A percentile compares a stretch with the other conserved stretches of the same genome.
These are phyloP conservation scores for Capsicum baccatum DNA, from an alignment of 257 asterid genomes.

Conservation along the genomic window DNA sequence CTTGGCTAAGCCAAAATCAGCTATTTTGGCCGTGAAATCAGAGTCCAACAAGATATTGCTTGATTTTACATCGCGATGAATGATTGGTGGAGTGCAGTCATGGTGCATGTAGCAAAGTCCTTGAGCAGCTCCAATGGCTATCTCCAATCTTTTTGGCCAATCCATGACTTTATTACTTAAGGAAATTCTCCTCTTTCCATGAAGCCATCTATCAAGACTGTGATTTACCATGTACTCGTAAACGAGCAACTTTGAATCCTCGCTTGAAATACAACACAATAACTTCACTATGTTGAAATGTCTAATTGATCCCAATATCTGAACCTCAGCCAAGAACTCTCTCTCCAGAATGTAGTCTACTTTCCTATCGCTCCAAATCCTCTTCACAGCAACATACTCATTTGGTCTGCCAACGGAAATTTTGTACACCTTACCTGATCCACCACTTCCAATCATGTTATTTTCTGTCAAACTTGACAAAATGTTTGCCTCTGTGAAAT, in stretches of 20 bases:
- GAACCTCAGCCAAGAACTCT: conserved; percentile 69
- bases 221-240: conserved; percentile 63
- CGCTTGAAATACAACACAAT: conserved; percentile 59
- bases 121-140: conserved; percentile 70
- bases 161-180: conserved; percentile 39
- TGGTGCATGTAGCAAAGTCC: conserved; percentile 81
- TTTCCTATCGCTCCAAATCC: conserved; percentile 48
- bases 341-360: conserved; percentile 48
- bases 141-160: conserved; percentile 66
- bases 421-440: conserved; percentile 65
- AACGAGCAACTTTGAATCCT: conserved; percentile 58
- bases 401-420: conserved; percentile 43
- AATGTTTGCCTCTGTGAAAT: conserved; percentile 53
- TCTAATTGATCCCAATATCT: conserved; percentile 59
- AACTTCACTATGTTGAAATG: conserved; percentile 71
- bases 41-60: conserved; percentile 70
- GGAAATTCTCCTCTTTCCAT: conserved; percentile 35
- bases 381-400: conserved; percentile 57
- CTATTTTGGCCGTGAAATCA: conserved; percentile 57
- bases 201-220: conserved; percentile 71
- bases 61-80: conserved; percentile 71
- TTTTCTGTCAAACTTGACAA: conserved; percentile 54
- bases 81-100: conserved; percentile 59
- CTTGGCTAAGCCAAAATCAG: conserved; percentile 74
- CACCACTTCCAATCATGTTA: conserved; percentile 67